Evolutionary conservation across 75 land plant species (phyloP), one percentile per base, ranked within the genome.

Genomic region (Larix kaempferi): DNA sequence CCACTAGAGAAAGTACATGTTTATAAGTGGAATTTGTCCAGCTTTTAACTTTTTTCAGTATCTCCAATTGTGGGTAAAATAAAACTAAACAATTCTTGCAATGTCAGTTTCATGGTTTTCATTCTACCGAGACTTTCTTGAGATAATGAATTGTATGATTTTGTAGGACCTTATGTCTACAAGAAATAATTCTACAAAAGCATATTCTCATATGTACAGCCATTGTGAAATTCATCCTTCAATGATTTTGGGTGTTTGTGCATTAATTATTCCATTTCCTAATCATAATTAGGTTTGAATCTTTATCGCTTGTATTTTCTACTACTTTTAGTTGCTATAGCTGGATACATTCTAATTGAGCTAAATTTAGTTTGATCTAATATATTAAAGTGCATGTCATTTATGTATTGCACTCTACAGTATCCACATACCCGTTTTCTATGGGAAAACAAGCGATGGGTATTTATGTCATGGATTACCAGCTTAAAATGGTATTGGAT

Each of bases 361-460:
- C 15, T 56, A n/a, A n/a, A n/a, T 10, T 25, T 72, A 6, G 14
- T 27, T 80, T 25, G n/a, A 27, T 29, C 0, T 78, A 29, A 54
- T 56, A 44, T 25, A n/a, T 26, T 69, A 16, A 61, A 25, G 49
- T 64, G 12, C 35, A 37, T 77, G 56, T 1, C 54, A 49, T 78
- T n/a, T 29, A 37, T 74, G 49, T 22, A 6, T 54, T 62, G 6
- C 39, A 25, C 75, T 4, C 57, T 84, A 72, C 89, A 97, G 98
- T 97, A 98, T 56, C 99, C 69, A 97, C 99, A 16, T 97, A 97
- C 69, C 99, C 94, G 72, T 94, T 98, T 52, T 95, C 99, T 74
- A 97, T 97, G 99, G n/a, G 99, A 6, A 97, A 97, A 82, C 99
- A 97, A 80, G 98, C 98, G 15, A 94, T 97, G 99, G 99, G 98